These are phyloP conservation scores for Kodamaea ohmeri DNA, from an alignment of 1,139 yeast genomes.

Conservation along the genomic window DNA sequence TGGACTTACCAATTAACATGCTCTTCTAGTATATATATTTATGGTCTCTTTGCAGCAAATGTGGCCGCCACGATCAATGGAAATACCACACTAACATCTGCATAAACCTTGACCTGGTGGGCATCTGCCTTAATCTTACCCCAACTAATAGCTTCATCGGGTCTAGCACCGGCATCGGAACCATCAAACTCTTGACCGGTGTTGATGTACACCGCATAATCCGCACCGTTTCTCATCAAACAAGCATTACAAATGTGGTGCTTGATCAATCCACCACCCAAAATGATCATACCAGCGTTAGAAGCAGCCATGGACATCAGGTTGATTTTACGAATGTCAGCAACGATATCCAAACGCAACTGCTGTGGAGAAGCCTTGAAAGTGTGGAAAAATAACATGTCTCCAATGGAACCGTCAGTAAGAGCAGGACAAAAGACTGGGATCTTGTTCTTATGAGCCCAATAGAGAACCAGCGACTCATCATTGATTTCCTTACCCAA, in stretches of 20 bases:
- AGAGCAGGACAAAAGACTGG: conserved; percentile 97
- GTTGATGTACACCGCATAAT: conserved; percentile 92
- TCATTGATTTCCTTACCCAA: conserved; percentile 93
- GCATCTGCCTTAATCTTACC: conserved; percentile 97
- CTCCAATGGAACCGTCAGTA: conserved; percentile 98
- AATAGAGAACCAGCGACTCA: conserved; percentile 89
- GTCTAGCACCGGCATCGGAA: conserved; percentile 98
- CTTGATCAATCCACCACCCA: conserved; percentile 95
- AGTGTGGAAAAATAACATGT: conserved; percentile 97
- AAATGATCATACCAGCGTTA: conserved; percentile 89
- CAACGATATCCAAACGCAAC: conserved; percentile 85
- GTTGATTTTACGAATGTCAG: conserved; percentile 87
- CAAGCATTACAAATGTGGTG: conserved; percentile 98
- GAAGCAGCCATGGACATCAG: conserved; percentile 96
- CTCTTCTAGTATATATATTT: not conserved
- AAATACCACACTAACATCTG: conserved; percentile 94
- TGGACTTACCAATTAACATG: not conserved
- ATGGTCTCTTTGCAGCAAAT: conserved; percentile 58
- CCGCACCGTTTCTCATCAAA: conserved; percentile 98
- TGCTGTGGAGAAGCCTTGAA: conserved; percentile 91
- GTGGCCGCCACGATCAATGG: conserved; percentile 98
- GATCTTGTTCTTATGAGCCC: conserved; percentile 96
- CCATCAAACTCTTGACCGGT: conserved; percentile 99
- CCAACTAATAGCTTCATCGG: conserved; percentile 99
- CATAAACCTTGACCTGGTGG: conserved; percentile 83